phyloP scores from a whole-genome alignment of 2,329 filamentous ascomycete species.

The Diaporthe sp. region DNA sequence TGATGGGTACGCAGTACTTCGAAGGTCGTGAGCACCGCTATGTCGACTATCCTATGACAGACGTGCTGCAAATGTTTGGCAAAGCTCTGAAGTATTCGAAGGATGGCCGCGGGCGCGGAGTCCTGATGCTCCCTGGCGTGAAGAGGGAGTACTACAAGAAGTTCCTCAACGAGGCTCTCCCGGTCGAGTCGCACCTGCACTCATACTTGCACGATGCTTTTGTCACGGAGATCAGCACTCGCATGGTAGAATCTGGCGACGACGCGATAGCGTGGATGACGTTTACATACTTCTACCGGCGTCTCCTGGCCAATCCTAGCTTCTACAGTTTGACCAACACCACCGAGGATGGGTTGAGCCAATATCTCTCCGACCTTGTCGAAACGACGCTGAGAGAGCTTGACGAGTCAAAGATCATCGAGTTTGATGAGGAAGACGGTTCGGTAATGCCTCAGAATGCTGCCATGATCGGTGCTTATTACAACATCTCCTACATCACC shows the following conservation, averaged over 20 bases:
- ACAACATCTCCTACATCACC: constrained; percentile 98
- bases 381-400: constrained; percentile 93
- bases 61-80: constrained; percentile 98
- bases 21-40: constrained; percentile 97
- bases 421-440: constrained; percentile 94
- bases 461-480: constrained; percentile 98
- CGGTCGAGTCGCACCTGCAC: constrained; percentile 93
- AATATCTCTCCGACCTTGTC: constrained; percentile 92
- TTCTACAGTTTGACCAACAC: constrained; percentile 93
- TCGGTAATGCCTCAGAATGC: constrained; percentile 90
- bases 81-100: constrained; percentile 83
- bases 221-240: constrained; percentile 95
- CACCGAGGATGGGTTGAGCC: constrained; percentile 92
- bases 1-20: constrained; percentile 98
- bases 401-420: constrained; percentile 92
- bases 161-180: constrained; percentile 94
- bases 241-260: constrained; percentile 93
- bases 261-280: constrained; percentile 99
- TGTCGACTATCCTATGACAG: constrained; percentile 93
- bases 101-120: constrained; percentile 85
- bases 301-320: constrained; percentile 93
- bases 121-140: constrained; percentile 95
- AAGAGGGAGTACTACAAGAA: constrained; percentile 99
- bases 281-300: constrained; percentile 97
- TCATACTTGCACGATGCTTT: constrained; percentile 95